A percentile compares a stretch with the other conserved stretches of the same genome.
Evolutionary conservation across 805 yeast genomes (phyloP).

Genomic region (Komagataella phaffii): DNA sequence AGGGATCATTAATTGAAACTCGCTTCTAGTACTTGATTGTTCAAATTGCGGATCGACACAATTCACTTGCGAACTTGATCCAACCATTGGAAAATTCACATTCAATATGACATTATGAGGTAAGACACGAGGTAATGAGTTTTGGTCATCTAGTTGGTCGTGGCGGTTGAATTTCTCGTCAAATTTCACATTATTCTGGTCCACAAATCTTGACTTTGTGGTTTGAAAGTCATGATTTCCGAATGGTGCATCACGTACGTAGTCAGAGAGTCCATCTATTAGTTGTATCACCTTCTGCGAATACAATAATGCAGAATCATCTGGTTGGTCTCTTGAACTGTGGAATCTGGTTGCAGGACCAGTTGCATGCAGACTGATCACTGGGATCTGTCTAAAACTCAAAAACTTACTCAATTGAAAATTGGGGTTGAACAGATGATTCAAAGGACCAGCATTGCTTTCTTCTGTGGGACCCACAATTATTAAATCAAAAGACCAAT

Average conservation of each 20-base stretch:
- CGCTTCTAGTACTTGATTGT: slow-evolving; percentile 32
- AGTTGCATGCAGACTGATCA: slow-evolving; percentile 7
- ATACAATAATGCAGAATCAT: not conserved
- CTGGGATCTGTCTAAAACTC: slow-evolving; percentile 11
- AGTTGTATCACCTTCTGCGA: slow-evolving; percentile 7
- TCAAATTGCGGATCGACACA: slow-evolving; percentile 29
- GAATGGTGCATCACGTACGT: not conserved
- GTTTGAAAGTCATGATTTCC: slow-evolving; percentile 10
- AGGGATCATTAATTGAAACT: slow-evolving; percentile 10
- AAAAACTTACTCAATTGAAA: slow-evolving; percentile 10
- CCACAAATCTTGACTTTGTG: slow-evolving; percentile 6
- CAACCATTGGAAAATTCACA: slow-evolving; percentile 32
- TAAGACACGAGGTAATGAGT: slow-evolving; percentile 16
- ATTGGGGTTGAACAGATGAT: slow-evolving; percentile 7
- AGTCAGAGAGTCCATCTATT: slow-evolving; percentile 1
- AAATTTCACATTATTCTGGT: slow-evolving; percentile 1
- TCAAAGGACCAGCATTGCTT: slow-evolving; percentile 23
- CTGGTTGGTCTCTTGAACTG: not conserved
- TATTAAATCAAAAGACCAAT: slow-evolving; percentile 26
- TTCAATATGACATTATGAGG: slow-evolving; percentile 35
- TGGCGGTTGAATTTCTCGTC: slow-evolving; percentile 1
- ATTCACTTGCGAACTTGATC: slow-evolving; percentile 15
- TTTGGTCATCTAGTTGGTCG: slow-evolving; percentile 1
- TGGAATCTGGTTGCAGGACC: not conserved
- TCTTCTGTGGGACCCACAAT: slow-evolving; percentile 34